These are phyloP conservation scores for Phaeotremella skinneri DNA, from an alignment of 768 basidiomycete species.

Conservation along the genomic window DNA sequence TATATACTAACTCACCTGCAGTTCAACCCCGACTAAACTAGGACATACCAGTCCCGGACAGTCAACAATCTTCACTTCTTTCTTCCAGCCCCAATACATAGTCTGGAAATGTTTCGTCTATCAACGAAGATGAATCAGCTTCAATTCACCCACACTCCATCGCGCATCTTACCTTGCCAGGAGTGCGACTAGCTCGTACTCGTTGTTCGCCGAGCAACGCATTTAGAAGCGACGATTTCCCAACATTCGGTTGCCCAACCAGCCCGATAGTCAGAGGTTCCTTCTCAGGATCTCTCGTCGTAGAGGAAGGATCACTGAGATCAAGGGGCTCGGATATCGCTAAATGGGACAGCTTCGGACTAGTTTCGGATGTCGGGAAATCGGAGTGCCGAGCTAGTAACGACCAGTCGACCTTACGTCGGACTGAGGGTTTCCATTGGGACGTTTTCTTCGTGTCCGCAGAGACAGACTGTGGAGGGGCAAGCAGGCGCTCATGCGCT, in stretches of 20 bases:
- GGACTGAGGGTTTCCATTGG: constrained; percentile 67
- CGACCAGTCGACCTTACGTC: constrained; percentile 71
- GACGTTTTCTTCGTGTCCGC: constrained; percentile 57
- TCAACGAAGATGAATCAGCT: constrained; percentile 87
- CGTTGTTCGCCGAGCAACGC: constrained; percentile 92
- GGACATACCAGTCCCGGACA: constrained; percentile 98
- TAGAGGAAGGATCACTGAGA: too few relatives aligned
- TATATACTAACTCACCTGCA: constrained; percentile 17
- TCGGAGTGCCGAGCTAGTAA: constrained; percentile 53
- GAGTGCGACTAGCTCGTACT: constrained; percentile 57
- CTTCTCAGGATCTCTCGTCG: constrained; percentile 43
- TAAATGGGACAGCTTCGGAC: too few relatives aligned
- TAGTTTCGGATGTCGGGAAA: constrained; percentile 29
- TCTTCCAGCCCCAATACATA: constrained; percentile 70
- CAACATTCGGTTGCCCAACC: constrained; percentile 96
- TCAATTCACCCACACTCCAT: too few relatives aligned
- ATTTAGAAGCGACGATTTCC: constrained; percentile 97
- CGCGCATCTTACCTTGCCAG: constrained; percentile 44
- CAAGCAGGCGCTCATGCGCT: constrained; percentile 66
- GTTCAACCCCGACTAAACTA: constrained; percentile 39
- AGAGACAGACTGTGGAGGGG: constrained; percentile 64
- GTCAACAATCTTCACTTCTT: constrained; percentile 82
- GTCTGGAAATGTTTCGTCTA: constrained; percentile 99
- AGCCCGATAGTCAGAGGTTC: constrained; percentile 69
- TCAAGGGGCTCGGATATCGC: too few relatives aligned